A percentile compares a stretch with the other conserved stretches of the same genome.
Conservation (phyloP, 495 filamentous ascomycete species). For the Parathielavia hyrcaniae region DNA sequence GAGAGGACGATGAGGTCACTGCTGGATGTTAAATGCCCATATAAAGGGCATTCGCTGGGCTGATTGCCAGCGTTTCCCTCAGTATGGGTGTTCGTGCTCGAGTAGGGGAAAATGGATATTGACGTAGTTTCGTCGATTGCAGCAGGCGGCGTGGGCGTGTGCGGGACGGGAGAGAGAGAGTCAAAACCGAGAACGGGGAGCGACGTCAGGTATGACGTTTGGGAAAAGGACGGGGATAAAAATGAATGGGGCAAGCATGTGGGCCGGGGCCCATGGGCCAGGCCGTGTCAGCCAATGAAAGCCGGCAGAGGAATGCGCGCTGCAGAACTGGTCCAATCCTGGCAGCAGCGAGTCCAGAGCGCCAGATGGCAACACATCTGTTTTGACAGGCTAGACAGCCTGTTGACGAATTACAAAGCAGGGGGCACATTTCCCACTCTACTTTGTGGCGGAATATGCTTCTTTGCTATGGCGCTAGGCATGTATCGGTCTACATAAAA, state of each 20-base stretch:
- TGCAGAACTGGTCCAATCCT: constrained; percentile 4
- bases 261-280: constrained; percentile 9
- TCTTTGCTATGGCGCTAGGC: too few species aligned
- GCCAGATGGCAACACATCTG: not conserved
- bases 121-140: constrained; percentile 27
- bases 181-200: constrained; percentile 27
- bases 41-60: constrained; percentile 25
- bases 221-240: constrained; percentile 32
- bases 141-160: constrained; percentile 15
- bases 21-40: constrained; percentile 20
- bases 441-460: too few species aligned
- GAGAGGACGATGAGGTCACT: constrained; percentile 22
- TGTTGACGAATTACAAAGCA: not conserved
- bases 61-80: constrained; percentile 26
- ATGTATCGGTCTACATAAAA: too few species aligned
- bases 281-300: constrained; percentile 2
- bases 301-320: not conserved
- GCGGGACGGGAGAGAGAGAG: constrained; percentile 28
- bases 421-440: too few species aligned
- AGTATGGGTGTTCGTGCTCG: constrained; percentile 14
- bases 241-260: constrained; percentile 27
- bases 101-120: constrained; percentile 23
- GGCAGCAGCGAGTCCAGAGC: not conserved
- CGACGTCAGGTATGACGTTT: constrained; percentile 41
- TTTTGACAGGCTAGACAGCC: not conserved